These are phyloP conservation scores for Pleurotus djamor DNA, from an alignment of 768 basidiomycete genomes.

Conservation along the genomic window DNA sequence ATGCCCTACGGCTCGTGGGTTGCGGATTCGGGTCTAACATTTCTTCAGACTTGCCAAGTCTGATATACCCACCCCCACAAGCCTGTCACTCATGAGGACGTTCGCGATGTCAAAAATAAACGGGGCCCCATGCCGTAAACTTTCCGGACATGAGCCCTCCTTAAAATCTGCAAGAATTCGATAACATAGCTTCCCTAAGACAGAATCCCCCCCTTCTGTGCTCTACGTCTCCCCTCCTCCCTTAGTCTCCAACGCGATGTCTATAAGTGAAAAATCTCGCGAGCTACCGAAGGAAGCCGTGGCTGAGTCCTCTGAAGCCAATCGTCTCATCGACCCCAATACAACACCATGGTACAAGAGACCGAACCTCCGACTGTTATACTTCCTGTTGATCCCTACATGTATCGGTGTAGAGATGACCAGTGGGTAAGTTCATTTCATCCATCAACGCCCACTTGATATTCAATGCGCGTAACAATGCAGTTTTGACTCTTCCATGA, in stretches of 20 bases:
- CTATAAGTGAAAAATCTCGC: constrained; percentile 1
- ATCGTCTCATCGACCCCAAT: constrained; percentile 45
- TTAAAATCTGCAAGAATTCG: too few relatives aligned
- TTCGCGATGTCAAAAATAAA: constrained; percentile 3
- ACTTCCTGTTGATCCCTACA: constrained; percentile 57
- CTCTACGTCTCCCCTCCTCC: neutral
- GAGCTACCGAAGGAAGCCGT: constrained; percentile 9
- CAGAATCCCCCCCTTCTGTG: too few relatives aligned
- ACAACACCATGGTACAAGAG: constrained; percentile 61
- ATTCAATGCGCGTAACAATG: neutral
- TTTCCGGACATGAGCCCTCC: too few relatives aligned
- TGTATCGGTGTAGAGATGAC: constrained; percentile 65
- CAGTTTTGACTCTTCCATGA: constrained; percentile 61
- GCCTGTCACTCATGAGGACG: neutral
- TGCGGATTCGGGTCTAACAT: neutral
- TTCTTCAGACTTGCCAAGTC: constrained; percentile 1
- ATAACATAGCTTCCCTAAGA: too few relatives aligned
- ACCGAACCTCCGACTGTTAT: constrained; percentile 53
- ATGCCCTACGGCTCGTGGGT: neutral
- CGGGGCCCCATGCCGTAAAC: neutral
- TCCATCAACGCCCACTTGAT: neutral
- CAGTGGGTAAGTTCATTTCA: constrained; percentile 37
- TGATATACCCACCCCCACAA: neutral
- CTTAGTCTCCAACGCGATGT: neutral
- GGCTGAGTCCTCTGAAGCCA: constrained; percentile 30